phyloP scores from a whole-genome alignment of 495 filamentous ascomycete species.

The Hyaloscypha variabilis region DNA sequence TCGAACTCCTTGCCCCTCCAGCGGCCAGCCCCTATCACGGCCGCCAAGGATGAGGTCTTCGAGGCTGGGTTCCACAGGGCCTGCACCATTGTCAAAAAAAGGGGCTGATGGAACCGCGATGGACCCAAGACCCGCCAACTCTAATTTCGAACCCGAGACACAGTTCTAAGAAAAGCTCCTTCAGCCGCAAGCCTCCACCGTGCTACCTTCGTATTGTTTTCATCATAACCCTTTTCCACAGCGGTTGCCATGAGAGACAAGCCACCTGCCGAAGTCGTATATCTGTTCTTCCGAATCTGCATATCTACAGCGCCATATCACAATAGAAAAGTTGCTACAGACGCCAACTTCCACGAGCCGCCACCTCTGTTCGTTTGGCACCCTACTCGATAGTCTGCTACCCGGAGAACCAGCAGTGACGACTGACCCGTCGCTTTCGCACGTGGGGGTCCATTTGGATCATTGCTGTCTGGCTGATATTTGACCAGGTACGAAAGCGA shows the following conservation, averaged over 20 bases:
- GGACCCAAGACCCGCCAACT: background rate
- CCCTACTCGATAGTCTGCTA: background rate
- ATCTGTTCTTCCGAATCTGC: background rate
- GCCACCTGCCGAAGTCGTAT: background rate
- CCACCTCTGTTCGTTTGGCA: background rate
- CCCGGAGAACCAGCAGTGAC: background rate
- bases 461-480: too few relatives aligned
- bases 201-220: conserved; percentile 4
- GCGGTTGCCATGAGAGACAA: background rate
- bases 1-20: too few relatives aligned
- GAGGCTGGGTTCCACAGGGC: too few relatives aligned
- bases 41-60: too few relatives aligned
- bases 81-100: background rate
- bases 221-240: background rate
- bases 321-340: background rate
- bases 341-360: background rate
- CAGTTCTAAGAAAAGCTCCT: background rate
- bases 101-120: background rate
- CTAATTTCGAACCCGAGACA: conserved; percentile 4
- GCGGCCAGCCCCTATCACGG: too few relatives aligned
- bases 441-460: conserved; percentile 1
- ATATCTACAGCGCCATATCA: background rate
- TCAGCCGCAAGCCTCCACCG: conserved; percentile 5
- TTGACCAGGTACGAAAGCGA: background rate
- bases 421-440: background rate